A percentile compares a stretch with the other conserved stretches of the same genome.
phyloP scores from a whole-genome alignment of 805 yeast genomes.

The Suhomyces xylopsoci region DNA sequence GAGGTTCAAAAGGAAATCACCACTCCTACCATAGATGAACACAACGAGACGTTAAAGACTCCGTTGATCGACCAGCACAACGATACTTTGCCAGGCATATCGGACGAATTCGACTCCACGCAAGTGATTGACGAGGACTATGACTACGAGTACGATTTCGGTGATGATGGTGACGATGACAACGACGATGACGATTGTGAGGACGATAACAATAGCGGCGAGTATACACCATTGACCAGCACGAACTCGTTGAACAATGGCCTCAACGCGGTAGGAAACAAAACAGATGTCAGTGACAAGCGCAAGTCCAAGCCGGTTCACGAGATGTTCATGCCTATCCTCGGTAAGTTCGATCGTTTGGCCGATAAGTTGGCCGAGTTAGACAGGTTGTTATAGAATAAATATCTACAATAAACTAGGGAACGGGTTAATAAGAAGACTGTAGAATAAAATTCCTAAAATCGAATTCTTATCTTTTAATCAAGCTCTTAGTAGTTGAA shows the following conservation, averaged over 20 bases:
- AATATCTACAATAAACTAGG: background rate
- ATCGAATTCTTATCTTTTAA: no score
- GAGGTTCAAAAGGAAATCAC: conserved; percentile 3
- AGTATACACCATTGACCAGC: conserved; percentile 37
- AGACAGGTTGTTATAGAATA: conserved; percentile 15
- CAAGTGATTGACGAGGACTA: conserved; percentile 4
- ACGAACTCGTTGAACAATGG: conserved; percentile 26
- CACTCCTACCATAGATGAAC: conserved; percentile 2
- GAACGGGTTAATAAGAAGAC: background rate
- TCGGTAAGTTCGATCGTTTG: conserved; percentile 46
- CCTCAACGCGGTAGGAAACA: conserved; percentile 1
- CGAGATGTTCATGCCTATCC: conserved; percentile 56
- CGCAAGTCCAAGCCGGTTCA: conserved; percentile 40
- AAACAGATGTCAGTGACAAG: conserved; percentile 15
- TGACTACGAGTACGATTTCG: conserved; percentile 6
- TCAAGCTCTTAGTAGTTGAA: no score
- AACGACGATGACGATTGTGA: conserved; percentile 12
- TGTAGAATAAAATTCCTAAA: no score
- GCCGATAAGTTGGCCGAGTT: conserved; percentile 42
- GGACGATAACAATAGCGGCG: conserved; percentile 10
- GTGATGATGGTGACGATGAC: conserved; percentile 14
- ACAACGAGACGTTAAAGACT: conserved; percentile 1
- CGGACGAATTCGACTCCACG: background rate
- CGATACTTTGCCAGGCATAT: background rate
- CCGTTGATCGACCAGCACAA: background rate